Percentiles rank a stretch among this genome's conserved stretches.
These are phyloP conservation scores for Daedalea quercina DNA, from an alignment of 768 basidiomycete genomes.

Conservation along the genomic window DNA sequence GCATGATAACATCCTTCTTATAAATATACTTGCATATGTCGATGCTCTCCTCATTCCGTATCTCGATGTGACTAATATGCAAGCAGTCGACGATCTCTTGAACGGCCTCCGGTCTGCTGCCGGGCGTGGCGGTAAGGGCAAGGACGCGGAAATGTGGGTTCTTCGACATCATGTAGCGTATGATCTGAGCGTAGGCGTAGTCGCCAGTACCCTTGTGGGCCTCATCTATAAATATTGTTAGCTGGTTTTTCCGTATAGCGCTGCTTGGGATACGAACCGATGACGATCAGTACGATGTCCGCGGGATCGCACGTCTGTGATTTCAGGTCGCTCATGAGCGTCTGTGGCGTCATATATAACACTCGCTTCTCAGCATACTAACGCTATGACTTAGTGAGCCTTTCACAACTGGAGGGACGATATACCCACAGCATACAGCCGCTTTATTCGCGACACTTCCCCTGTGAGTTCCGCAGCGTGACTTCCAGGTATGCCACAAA, in stretches of 20 bases:
- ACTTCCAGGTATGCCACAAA: conserved; percentile 85
- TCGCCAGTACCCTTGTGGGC: conserved; percentile 93
- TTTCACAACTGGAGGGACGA: background rate
- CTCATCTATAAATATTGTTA: conserved; percentile 54
- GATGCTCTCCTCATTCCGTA: conserved; percentile 84
- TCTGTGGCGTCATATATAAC: conserved; percentile 96
- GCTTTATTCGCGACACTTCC: conserved; percentile 43
- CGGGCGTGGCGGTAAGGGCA: conserved; percentile 94
- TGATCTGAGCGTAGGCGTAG: conserved; percentile 85
- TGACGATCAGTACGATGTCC: conserved; percentile 81
- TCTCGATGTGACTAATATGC: conserved; percentile 93
- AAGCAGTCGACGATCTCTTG: conserved; percentile 88
- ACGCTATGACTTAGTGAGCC: background rate
- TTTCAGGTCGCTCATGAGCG: conserved; percentile 79
- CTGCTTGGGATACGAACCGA: conserved; percentile 43
- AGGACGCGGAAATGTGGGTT: conserved; percentile 91
- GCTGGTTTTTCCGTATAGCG: background rate
- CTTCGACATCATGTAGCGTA: conserved; percentile 88
- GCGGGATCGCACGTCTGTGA: conserved; percentile 66
- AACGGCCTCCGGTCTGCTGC: conserved; percentile 76
- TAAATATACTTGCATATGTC: conserved; percentile 85
- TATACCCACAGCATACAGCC: conserved; percentile 53
- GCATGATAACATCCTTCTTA: conserved; percentile 80
- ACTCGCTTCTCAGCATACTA: conserved; percentile 82
- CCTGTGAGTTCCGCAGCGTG: conserved; percentile 89